A percentile compares a stretch with the other conserved stretches of the same genome.
These are phyloP conservation scores for Phytophthora megakarya DNA, from an alignment of 352 stramenopile genomes.

Conservation along the genomic window DNA sequence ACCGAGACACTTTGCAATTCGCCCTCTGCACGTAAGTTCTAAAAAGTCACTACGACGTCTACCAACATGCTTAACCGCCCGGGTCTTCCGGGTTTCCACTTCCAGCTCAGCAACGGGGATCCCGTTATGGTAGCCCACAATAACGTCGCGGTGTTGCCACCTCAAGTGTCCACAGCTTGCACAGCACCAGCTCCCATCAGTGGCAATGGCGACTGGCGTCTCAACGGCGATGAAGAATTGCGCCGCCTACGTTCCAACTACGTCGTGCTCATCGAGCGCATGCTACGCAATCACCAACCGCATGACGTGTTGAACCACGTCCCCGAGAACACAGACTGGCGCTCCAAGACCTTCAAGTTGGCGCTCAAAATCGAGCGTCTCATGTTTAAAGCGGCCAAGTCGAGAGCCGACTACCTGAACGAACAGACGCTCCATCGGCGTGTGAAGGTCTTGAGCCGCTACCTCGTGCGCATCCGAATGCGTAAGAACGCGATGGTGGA, in stretches of 20 bases:
- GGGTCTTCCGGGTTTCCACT: slow-evolving; percentile 61
- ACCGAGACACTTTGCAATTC: slow-evolving; percentile 23
- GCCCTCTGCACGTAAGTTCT: slow-evolving; percentile 1
- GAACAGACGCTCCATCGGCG: slow-evolving; percentile 50
- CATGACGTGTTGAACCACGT: slow-evolving; percentile 69
- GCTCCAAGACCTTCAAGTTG: slow-evolving; percentile 62
- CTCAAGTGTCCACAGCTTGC: slow-evolving; percentile 16
- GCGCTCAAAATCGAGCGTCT: slow-evolving; percentile 70
- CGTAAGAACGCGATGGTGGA: slow-evolving; percentile 57
- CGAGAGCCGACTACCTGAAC: slow-evolving; percentile 58
- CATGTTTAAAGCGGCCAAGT: slow-evolving; percentile 58
- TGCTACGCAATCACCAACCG: slow-evolving; percentile 62
- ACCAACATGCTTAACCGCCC: slow-evolving; percentile 63
- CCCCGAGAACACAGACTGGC: slow-evolving; percentile 63
- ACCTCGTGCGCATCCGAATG: slow-evolving; percentile 63
- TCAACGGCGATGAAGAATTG: slow-evolving; percentile 44
- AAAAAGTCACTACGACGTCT: slow-evolving; percentile 30
- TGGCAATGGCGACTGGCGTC: slow-evolving; percentile 39
- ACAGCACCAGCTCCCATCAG: neutral
- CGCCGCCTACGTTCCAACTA: slow-evolving; percentile 50
- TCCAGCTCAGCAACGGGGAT: slow-evolving; percentile 45
- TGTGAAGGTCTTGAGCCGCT: slow-evolving; percentile 56
- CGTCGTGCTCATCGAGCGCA: slow-evolving; percentile 61
- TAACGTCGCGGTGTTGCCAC: slow-evolving; percentile 6
- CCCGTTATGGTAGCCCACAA: slow-evolving; percentile 22